These are phyloP conservation scores for Aspergillus fijiensis DNA, from an alignment of 2,329 filamentous ascomycete species.

Conservation along the genomic window DNA sequence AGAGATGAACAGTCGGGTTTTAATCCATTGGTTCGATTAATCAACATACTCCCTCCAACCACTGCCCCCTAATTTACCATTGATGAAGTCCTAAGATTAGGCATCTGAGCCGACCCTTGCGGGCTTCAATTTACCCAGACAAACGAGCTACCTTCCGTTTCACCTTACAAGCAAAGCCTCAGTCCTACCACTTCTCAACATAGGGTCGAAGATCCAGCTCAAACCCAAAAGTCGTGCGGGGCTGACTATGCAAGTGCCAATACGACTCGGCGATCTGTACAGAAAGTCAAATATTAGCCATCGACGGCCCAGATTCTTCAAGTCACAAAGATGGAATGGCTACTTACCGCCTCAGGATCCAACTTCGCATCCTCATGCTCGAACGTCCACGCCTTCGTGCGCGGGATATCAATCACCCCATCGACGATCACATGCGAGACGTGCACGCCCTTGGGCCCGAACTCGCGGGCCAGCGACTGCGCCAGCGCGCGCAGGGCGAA, in stretches of 20 bases:
- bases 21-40: no score
- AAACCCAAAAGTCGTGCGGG: conserved; percentile 73
- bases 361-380: conserved; percentile 66
- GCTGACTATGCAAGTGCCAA: conserved; percentile 81
- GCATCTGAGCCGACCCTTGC: no score
- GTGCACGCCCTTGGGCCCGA: conserved; percentile 79
- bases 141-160: no score
- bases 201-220: conserved; percentile 79
- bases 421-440: conserved; percentile 81
- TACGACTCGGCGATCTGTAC: conserved; percentile 86
- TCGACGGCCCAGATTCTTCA: conserved; percentile 1
- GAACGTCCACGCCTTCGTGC: conserved; percentile 61
- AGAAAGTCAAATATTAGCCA: conserved; percentile 5
- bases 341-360: conserved; percentile 67
- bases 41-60: no score
- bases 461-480: conserved; percentile 77
- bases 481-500: conserved; percentile 73
- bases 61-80: no score
- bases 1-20: no score
- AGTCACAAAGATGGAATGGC: background rate
- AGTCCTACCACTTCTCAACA: conserved; percentile 73
- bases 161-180: no score
- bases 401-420: conserved; percentile 78
- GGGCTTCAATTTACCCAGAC: no score
- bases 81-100: no score